Conservation (phyloP, 2,329 filamentous ascomycete genomes). For the Colletotrichum noveboracense region DNA sequence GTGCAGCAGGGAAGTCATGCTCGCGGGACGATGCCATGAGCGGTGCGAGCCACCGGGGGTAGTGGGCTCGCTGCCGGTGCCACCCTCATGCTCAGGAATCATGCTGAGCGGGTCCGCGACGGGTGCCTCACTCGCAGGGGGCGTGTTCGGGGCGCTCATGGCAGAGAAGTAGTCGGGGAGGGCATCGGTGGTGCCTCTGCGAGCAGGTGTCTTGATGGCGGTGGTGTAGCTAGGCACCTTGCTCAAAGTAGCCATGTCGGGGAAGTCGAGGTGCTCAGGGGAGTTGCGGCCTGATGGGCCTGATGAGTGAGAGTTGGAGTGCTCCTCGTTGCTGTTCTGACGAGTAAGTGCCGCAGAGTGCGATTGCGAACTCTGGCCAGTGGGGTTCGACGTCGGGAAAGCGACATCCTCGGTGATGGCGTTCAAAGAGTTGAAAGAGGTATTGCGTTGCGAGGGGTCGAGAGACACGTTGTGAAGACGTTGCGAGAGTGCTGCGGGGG, state of each 20-base stretch:
- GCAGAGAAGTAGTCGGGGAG: slow-evolving; percentile 74
- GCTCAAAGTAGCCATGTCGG: slow-evolving; percentile 68
- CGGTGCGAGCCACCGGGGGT: slow-evolving; percentile 9
- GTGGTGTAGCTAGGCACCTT: slow-evolving; percentile 82
- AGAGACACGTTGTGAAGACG: slow-evolving; percentile 73
- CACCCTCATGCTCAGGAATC: slow-evolving; percentile 29
- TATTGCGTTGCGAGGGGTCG: slow-evolving; percentile 50
- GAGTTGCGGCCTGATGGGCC: slow-evolving; percentile 59
- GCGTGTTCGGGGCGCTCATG: slow-evolving; percentile 56
- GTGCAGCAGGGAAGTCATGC: slow-evolving; percentile 19
- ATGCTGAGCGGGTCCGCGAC: slow-evolving; percentile 28
- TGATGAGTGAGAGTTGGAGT: slow-evolving; percentile 39
- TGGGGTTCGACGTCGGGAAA: slow-evolving; percentile 46
- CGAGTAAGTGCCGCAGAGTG: slow-evolving; percentile 55
- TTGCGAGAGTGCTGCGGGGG: slow-evolving; percentile 63
- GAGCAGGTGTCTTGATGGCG: slow-evolving; percentile 69
- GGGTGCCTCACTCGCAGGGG: slow-evolving; percentile 39
- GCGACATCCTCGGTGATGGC: slow-evolving; percentile 48
- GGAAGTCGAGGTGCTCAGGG: slow-evolving; percentile 60
- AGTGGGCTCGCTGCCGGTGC: slow-evolving; percentile 2
- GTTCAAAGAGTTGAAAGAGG: slow-evolving; percentile 49
- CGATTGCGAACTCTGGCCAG: slow-evolving; percentile 43
- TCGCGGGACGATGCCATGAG: slow-evolving; percentile 20
- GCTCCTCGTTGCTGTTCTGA: slow-evolving; percentile 57
- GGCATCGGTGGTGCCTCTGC: slow-evolving; percentile 52